Base-by-base conservation (phyloP, 495 filamentous ascomycete species). In the Sphaerosporella brunnea region DNA sequence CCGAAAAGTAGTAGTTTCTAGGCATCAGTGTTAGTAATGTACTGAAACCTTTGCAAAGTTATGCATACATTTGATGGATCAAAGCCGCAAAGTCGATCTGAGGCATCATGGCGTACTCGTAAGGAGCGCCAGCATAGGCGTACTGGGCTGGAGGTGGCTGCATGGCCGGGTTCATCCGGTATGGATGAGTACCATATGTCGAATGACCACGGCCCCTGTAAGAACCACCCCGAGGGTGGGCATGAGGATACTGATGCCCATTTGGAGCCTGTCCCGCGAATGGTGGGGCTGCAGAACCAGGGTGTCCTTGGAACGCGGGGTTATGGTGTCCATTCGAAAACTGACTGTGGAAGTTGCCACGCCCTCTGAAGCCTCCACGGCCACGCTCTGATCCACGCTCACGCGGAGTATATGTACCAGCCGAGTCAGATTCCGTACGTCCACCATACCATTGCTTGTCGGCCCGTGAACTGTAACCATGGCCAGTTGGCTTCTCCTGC, bases 1-100 rank as follows among this genome's bases (percentile, higher is more conserved):
- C 72, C 0, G 87, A 96, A 65, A 97, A 90, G 63, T 96, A 97
- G 65, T 96, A 96, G 55, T 92, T 82, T 23, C 58, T 60, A 26
- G 4, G 16, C 7, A 39, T 40, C 5, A 36, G 23, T 11, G 45
- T 67, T 47, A 65, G 53, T 38, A 36, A 46, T n/a, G n/a, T 23
- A n/a, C n/a, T 15, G 3, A 52, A 49, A 19, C 9, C 10, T 21
- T 1, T 19, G 32, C 10, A 13, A 18, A 47, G 15, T 25, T 23
- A 41, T 28, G 63, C 69, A 64, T 65, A 75, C 64, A 95, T 65
- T 63, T 95, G 87, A 58, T 74, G 69, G 41, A 70, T 69, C 45
- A 79, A 66, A 13, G 80, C 53, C 13, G 69, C 64, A 47, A 66
- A 71, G 8, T 53, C 54, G 15, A 51, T 47, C 68, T 47, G 44